Evolutionary conservation across 2,329 filamentous ascomycete species (phyloP), one percentile per base, ranked within the genome.

Genomic region (Aureobasidium mangrovei): DNA sequence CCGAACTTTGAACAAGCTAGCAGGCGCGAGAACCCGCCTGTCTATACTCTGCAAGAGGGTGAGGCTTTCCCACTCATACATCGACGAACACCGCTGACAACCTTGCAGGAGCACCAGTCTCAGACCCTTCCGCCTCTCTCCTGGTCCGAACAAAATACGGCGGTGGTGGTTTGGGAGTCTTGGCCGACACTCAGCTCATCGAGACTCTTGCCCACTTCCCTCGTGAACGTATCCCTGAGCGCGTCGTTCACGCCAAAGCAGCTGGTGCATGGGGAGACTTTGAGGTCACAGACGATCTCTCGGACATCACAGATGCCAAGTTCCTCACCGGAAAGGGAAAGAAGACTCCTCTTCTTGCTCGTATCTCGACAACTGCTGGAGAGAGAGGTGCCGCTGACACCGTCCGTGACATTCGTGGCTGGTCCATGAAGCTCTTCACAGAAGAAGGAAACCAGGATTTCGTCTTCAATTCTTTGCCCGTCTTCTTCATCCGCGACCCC

Each of bases 101-200:
- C n/a, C 4, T 5, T 8, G 2, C 6, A 53, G 42, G 51, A 35
- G 40, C 42, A 39, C 51, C 42, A 10, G 41, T 38, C 26, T 44
- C 52, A n/a, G 52, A 54, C 24, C 41, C 35, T 47, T 38, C 52
- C 4, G 38, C 42, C 4, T 46, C 52, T 24, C 27, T 54, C 5
- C 52, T 47, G 12, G 36, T 54, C 4, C 32, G 43, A 18, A 40
- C 36, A 9, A 46, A 53, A 29, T 42, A 56, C 40, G 54, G 45
- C 9, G 65, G 65, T 27, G 67, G 68, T 18, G 73, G 74, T 7
- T 66, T 78, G 4, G 68, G 71, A 2, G 66, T 77, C 2, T 67
- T 83, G 0, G 73, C 78, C 57, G 79, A 82, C 60, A 81, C 78
- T n/a, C 78, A 82, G 49, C 63, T 84, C n/a, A 77, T 84, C 55